Conservation (phyloP, 163 green algal species). For the Prototheca wickerhamii region DNA sequence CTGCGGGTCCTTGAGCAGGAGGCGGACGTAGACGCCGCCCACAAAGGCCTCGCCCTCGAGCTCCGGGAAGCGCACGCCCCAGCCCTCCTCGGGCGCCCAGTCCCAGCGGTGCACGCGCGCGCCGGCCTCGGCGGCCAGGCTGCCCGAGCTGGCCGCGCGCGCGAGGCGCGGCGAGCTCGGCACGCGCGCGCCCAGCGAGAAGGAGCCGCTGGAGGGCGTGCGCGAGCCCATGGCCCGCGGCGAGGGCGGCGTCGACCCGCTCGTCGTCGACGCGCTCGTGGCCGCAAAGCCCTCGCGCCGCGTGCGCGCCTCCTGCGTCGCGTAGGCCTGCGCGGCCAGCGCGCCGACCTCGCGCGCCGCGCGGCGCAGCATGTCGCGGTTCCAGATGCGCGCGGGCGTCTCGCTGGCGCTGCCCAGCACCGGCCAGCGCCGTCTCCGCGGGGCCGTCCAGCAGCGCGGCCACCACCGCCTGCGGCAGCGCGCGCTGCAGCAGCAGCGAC, state of each 20-base stretch:
- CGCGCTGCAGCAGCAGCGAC: slow-evolving; percentile 38
- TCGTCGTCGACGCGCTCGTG: too few relatives aligned
- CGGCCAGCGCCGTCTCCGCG: background rate
- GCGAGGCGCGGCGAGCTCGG: too few relatives aligned
- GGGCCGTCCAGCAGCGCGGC: slow-evolving; percentile 39
- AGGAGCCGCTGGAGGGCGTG: too few relatives aligned
- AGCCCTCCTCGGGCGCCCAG: slow-evolving; percentile 47
- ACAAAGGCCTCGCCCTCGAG: slow-evolving; percentile 62
- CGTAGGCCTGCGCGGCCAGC: slow-evolving; percentile 22
- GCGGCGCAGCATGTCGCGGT: slow-evolving; percentile 44
- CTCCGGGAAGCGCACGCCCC: slow-evolving; percentile 38
- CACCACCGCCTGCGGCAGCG: slow-evolving; percentile 58
- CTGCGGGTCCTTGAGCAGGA: slow-evolving; percentile 80
- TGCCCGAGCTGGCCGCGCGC: too few relatives aligned
- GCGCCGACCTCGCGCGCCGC: slow-evolving; percentile 46
- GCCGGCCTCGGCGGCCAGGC: background rate
- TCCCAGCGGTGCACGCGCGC: slow-evolving; percentile 12
- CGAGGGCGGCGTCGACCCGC: too few relatives aligned
- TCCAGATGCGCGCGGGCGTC: slow-evolving; percentile 82
- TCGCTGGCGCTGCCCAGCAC: slow-evolving; percentile 30
- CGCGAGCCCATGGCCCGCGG: too few relatives aligned
- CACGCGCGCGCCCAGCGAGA: too few relatives aligned
- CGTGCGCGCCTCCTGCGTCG: slow-evolving; percentile 8
- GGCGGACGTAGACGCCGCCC: slow-evolving; percentile 80
- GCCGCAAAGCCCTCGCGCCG: slow-evolving; percentile 1